A percentile compares a stretch with the other conserved stretches of the same genome.
Conservation (phyloP, 202 grass and related monocot species). For the Bolboschoenoplectus hybrid region DNA sequence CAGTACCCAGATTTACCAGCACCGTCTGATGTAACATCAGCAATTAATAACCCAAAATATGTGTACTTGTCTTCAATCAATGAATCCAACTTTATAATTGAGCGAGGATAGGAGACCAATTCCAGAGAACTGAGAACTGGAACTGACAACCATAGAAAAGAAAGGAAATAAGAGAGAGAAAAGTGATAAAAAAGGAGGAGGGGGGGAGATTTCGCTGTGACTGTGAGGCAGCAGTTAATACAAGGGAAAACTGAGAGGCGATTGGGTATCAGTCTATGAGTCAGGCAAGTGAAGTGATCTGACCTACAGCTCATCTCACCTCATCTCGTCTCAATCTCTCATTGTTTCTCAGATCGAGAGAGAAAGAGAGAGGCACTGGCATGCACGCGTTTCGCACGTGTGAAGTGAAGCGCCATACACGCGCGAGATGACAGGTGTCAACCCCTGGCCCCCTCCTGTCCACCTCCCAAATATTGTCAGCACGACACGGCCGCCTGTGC, state of each 20-base stretch:
- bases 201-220: neutral
- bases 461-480: neutral
- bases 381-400: slow-evolving; percentile 29
- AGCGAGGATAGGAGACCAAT: neutral
- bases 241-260: neutral
- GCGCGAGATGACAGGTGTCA: slow-evolving; percentile 19
- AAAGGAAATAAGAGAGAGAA: neutral
- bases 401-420: slow-evolving; percentile 19
- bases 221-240: slow-evolving; percentile 33
- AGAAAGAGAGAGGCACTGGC: neutral
- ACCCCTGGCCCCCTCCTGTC: slow-evolving; percentile 4
- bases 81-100: neutral
- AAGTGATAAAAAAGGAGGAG: neutral
- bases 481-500: neutral
- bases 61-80: neutral
- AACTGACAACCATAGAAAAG: slow-evolving; percentile 1
- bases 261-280: slow-evolving; percentile 26
- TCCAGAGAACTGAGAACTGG: neutral
- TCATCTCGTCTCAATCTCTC: neutral
- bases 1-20: neutral
- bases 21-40: neutral
- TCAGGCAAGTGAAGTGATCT: slow-evolving; percentile 28
- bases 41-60: no score
- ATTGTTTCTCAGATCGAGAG: neutral
- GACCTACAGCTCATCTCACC: neutral